These are phyloP conservation scores for Tuber magnatum DNA, from an alignment of 495 filamentous ascomycete genomes.

Conservation along the genomic window DNA sequence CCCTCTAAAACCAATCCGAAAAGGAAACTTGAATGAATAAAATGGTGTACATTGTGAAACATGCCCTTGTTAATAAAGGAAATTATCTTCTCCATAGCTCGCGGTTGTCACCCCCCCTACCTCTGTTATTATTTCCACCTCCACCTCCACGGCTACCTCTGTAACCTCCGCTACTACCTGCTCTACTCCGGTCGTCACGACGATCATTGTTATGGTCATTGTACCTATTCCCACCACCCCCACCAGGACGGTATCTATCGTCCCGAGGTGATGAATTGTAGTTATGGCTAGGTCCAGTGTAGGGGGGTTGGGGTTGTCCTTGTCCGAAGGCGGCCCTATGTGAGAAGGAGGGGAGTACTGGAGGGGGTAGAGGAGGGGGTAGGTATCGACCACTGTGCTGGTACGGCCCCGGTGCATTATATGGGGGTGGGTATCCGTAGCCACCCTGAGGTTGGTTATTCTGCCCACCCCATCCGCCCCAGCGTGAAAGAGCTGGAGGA, in stretches of 20 bases:
- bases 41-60: background rate
- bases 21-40: too few species aligned
- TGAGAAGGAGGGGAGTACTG: background rate
- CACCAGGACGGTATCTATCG: background rate
- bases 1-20: too few species aligned
- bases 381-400: background rate
- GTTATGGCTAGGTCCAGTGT: background rate
- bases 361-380: background rate
- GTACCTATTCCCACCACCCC: background rate
- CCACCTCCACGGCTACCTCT: background rate
- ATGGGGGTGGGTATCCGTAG: background rate
- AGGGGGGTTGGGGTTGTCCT: background rate
- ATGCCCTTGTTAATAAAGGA: background rate
- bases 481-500: constrained; percentile 19
- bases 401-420: background rate
- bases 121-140: too few species aligned
- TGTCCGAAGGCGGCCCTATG: background rate
- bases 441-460: background rate
- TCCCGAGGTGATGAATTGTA: background rate
- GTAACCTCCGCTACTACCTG: background rate
- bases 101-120: background rate
- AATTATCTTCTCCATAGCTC: background rate
- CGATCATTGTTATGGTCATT: background rate
- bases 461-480: constrained; percentile 6
- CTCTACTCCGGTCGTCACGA: background rate